These are phyloP conservation scores for Stemphylium vesicarium DNA, from an alignment of 2,329 filamentous ascomycete genomes.

Conservation along the genomic window DNA sequence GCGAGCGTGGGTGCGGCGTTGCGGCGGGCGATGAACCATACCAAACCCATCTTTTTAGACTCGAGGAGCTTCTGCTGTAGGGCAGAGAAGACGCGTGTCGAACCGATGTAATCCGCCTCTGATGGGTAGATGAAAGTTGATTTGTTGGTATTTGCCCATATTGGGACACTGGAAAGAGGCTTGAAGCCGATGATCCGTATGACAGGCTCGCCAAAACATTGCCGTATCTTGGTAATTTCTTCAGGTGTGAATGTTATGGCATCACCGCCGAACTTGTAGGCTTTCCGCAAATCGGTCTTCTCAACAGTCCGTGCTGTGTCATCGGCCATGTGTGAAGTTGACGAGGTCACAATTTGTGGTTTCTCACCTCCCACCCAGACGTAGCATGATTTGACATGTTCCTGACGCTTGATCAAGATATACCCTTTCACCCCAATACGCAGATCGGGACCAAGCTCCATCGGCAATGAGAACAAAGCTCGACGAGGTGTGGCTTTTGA, in stretches of 20 bases:
- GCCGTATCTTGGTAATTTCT: conserved; percentile 76
- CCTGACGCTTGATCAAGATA: conserved; percentile 84
- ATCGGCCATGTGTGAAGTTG: conserved; percentile 77
- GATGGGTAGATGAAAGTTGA: conserved; percentile 94
- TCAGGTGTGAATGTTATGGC: conserved; percentile 85
- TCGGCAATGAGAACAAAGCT: conserved; percentile 82
- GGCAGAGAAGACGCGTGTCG: conserved; percentile 89
- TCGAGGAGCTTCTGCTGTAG: conserved; percentile 85
- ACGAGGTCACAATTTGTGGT: conserved; percentile 76
- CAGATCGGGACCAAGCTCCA: conserved; percentile 85
- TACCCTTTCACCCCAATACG: conserved; percentile 93
- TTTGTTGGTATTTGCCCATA: conserved; percentile 86
- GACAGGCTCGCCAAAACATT: conserved; percentile 77
- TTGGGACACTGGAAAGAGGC: conserved; percentile 71
- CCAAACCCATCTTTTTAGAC: conserved; percentile 80
- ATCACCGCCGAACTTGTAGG: conserved; percentile 94
- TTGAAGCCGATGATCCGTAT: conserved; percentile 97
- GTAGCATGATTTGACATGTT: conserved; percentile 80
- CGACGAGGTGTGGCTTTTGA: conserved; percentile 87
- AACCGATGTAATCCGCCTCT: conserved; percentile 88
- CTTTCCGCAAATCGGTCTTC: conserved; percentile 83
- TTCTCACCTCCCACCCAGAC: conserved; percentile 88
- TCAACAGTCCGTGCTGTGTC: conserved; percentile 79
- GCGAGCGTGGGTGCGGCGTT: conserved; percentile 82
- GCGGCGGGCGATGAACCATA: conserved; percentile 84